These are phyloP conservation scores for Primulina tabacum DNA, from an alignment of 257 asterid genomes.

Conservation along the genomic window DNA sequence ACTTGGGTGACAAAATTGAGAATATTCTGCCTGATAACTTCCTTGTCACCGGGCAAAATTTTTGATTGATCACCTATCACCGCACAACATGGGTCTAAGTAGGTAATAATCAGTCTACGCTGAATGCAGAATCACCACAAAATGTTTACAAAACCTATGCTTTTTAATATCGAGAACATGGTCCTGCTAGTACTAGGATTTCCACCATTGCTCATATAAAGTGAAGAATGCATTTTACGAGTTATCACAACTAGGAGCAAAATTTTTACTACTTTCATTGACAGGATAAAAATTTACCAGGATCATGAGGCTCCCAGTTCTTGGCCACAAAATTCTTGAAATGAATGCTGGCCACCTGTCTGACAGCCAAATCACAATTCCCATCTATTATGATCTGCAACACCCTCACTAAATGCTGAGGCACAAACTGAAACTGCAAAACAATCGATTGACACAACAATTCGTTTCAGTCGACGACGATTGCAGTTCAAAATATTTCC, in stretches of 20 bases:
- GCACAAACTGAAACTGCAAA: constrained; percentile 76
- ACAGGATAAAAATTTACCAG: constrained; percentile 36
- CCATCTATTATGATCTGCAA: constrained; percentile 89
- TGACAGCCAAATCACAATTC: constrained; percentile 71
- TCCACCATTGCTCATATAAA: neutral
- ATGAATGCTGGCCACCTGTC: constrained; percentile 96
- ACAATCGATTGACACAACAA: neutral
- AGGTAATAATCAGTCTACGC: constrained; percentile 1
- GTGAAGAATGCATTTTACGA: neutral
- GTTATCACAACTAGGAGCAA: neutral
- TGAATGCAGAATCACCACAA: constrained; percentile 1
- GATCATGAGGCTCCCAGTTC: constrained; percentile 85
- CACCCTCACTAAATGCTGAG: constrained; percentile 95
- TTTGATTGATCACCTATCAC: constrained; percentile 73
- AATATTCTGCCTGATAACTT: constrained; percentile 82
- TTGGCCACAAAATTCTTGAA: constrained; percentile 85
- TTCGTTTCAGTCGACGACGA: neutral
- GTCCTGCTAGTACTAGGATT: neutral
- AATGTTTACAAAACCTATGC: neutral
- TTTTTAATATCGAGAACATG: neutral
- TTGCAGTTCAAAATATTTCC: neutral
- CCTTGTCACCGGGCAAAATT: constrained; percentile 80
- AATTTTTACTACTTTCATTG: neutral
- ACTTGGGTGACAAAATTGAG: constrained; percentile 72
- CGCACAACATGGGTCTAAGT: constrained; percentile 13